Percentiles rank a stretch among this genome's conserved stretches.
phyloP scores from a whole-genome alignment of 768 basidiomycete genomes.

The Lactarius trivialis region DNA sequence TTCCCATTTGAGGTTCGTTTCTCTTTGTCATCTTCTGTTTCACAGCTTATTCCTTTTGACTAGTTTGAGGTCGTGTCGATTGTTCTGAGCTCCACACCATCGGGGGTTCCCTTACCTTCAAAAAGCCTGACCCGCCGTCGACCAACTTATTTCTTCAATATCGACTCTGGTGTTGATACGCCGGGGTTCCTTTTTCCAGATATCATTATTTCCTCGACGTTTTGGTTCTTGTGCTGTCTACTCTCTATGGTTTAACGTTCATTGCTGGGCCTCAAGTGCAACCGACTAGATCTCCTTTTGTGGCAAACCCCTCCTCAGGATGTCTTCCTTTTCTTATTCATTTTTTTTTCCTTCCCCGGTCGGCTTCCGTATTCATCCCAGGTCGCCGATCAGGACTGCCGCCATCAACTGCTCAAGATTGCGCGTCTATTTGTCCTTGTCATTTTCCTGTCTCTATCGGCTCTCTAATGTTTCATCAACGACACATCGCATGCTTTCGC shows the following conservation, averaged over 20 bases:
- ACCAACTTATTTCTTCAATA: slow-evolving; percentile 29
- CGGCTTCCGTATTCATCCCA: slow-evolving; percentile 43
- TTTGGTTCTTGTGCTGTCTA: slow-evolving; percentile 27
- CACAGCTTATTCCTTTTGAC: not conserved
- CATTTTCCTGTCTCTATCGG: slow-evolving; percentile 7
- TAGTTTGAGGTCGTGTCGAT: slow-evolving; percentile 34
- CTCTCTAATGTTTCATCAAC: slow-evolving; percentile 21
- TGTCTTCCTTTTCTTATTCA: slow-evolving; percentile 23
- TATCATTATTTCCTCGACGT: slow-evolving; percentile 43
- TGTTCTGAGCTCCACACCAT: slow-evolving; percentile 34
- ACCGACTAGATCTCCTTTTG: slow-evolving; percentile 26
- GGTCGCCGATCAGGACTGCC: slow-evolving; percentile 30
- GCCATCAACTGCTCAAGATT: slow-evolving; percentile 20
- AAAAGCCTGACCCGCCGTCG: slow-evolving; percentile 30
- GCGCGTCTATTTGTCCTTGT: slow-evolving; percentile 9
- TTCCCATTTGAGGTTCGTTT: not conserved
- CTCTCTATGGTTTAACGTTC: slow-evolving; percentile 21
- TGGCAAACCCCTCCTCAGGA: slow-evolving; percentile 28
- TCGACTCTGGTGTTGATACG: slow-evolving; percentile 22
- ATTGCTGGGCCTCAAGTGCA: slow-evolving; percentile 30
- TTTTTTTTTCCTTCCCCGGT: slow-evolving; percentile 19
- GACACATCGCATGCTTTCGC: slow-evolving; percentile 25
- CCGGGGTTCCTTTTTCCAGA: slow-evolving; percentile 25
- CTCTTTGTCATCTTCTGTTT: not conserved
- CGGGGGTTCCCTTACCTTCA: slow-evolving; percentile 27